Evolutionary conservation across 2,329 filamentous ascomycete genomes (phyloP).

Genomic region (Xylaria sp.): DNA sequence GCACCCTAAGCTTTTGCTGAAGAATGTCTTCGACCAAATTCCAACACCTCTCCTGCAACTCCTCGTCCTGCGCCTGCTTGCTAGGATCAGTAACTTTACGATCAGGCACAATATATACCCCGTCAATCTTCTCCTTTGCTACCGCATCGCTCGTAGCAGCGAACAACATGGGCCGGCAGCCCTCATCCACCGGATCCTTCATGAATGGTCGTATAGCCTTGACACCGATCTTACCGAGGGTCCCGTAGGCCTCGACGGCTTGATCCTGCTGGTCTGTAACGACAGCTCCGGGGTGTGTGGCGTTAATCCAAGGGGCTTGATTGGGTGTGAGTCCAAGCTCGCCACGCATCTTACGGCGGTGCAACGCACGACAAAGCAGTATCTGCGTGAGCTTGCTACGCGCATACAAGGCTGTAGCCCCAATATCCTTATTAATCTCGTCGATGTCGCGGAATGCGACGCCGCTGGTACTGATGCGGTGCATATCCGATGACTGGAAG

Average conservation of each 20-base stretch:
- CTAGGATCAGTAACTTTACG: constrained; percentile 57
- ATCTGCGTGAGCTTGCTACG: constrained; percentile 62
- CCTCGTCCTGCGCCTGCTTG: constrained; percentile 55
- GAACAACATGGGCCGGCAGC: constrained; percentile 59
- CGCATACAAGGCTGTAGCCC: constrained; percentile 57
- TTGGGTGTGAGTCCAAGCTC: constrained; percentile 49
- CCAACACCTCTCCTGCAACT: constrained; percentile 57
- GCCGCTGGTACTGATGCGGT: not conserved
- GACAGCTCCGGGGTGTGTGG: constrained; percentile 61
- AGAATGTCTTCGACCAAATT: constrained; percentile 55
- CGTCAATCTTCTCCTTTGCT: constrained; percentile 56
- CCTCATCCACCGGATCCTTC: constrained; percentile 59
- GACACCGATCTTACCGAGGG: constrained; percentile 57
- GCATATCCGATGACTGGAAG: not conserved
- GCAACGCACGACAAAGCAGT: constrained; percentile 56
- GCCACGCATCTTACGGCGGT: constrained; percentile 51
- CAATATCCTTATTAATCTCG: not conserved
- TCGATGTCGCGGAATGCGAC: not conserved
- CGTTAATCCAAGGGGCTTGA: constrained; percentile 56
- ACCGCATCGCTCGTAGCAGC: constrained; percentile 58
- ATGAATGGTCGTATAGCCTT: constrained; percentile 55
- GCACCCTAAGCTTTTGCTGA: constrained; percentile 49
- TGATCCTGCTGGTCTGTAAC: constrained; percentile 53
- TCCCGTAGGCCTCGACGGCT: constrained; percentile 60
- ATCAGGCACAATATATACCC: constrained; percentile 61